Base-by-base conservation (phyloP, 2,329 filamentous ascomycete genomes). In the Coniochaeta pulveracea region DNA sequence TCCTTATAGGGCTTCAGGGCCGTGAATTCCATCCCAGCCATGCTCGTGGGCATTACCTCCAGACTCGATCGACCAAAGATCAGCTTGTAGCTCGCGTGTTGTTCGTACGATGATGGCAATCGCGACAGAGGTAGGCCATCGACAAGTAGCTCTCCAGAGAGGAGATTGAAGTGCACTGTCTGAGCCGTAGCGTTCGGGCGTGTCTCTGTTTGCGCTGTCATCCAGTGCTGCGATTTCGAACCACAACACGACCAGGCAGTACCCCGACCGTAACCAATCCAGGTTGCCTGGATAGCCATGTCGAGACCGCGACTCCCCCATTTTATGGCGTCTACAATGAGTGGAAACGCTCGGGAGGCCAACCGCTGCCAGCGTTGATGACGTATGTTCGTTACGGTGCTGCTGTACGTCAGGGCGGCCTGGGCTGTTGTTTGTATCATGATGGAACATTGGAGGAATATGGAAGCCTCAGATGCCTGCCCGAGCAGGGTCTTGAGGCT, bases 71-170 rank as follows among this genome's bases (percentile, higher is more conserved):
- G 34, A 1, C 61, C 58, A 44, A 76, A 73, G 0, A 76, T 44
- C 0, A 44, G 41, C 0, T 10, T 9, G 39, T 68, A 76, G 1
- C 48, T 49, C 0, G 42, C 6, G 33, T 69, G 54, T 0, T 10
- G 6, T 21, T 61, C 52, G 31, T 69, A 76, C 0, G 57, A 38
- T 0, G 9, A 3, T 0, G 71, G 71, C 0, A 76, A 52, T 3
- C 63, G 56, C 4, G 57, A 46, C 0, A 74, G 41, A 0, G 66
- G 69, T 1, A 51, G 26, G 0, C 71, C 70, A 36, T 74, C 57
- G 1, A 76, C 58, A 0, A 74, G 53, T 0, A 79, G 48, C 16
- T 64, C 54, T 0, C 64, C 70, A 0, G 56, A 64, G 3, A 78
- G 40, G 1, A 72, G 31, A 38, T 72, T 70, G 40, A 64, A 64